phyloP scores from a whole-genome alignment of 768 basidiomycete species.

The Termitomyces titanicus region DNA sequence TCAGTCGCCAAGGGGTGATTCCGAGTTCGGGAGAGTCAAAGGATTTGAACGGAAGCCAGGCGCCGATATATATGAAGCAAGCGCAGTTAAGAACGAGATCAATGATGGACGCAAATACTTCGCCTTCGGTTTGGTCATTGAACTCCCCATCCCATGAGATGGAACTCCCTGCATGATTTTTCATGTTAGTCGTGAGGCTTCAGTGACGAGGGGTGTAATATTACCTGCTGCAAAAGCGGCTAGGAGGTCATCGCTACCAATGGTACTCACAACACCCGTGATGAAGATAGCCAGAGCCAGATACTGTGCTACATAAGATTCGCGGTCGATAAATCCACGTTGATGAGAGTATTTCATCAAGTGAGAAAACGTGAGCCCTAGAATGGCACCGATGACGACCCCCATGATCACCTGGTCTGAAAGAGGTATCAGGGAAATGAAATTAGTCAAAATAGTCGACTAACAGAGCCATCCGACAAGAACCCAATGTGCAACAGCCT shows the following conservation, averaged over 20 bases:
- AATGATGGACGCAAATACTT: slow-evolving; percentile 86
- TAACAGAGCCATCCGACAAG: slow-evolving; percentile 79
- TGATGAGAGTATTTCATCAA: slow-evolving; percentile 71
- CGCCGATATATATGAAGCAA: slow-evolving; percentile 84
- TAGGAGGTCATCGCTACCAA: slow-evolving; percentile 86
- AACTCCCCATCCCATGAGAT: slow-evolving; percentile 91
- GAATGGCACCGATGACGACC: slow-evolving; percentile 54
- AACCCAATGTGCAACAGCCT: slow-evolving; percentile 82
- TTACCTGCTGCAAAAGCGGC: slow-evolving; percentile 83
- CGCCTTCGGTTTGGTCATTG: slow-evolving; percentile 76
- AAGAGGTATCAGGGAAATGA: neutral
- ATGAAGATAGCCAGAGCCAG: slow-evolving; percentile 69
- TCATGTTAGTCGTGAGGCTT: neutral
- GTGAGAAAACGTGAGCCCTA: slow-evolving; percentile 65
- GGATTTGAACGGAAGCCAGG: slow-evolving; percentile 70
- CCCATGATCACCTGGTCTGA: slow-evolving; percentile 82
- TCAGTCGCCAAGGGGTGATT: slow-evolving; percentile 66
- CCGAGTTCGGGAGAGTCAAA: slow-evolving; percentile 58
- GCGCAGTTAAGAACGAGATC: slow-evolving; percentile 82
- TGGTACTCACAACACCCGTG: slow-evolving; percentile 68
- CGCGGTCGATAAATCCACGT: slow-evolving; percentile 66
- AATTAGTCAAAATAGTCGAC: slow-evolving; percentile 11
- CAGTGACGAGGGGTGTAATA: slow-evolving; percentile 14
- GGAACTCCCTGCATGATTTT: slow-evolving; percentile 23
- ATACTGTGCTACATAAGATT: slow-evolving; percentile 87